A percentile compares a stretch with the other conserved stretches of the same genome.
Evolutionary conservation across 140 eudicot species (phyloP).

Genomic region (Bidens hawaiensis): DNA sequence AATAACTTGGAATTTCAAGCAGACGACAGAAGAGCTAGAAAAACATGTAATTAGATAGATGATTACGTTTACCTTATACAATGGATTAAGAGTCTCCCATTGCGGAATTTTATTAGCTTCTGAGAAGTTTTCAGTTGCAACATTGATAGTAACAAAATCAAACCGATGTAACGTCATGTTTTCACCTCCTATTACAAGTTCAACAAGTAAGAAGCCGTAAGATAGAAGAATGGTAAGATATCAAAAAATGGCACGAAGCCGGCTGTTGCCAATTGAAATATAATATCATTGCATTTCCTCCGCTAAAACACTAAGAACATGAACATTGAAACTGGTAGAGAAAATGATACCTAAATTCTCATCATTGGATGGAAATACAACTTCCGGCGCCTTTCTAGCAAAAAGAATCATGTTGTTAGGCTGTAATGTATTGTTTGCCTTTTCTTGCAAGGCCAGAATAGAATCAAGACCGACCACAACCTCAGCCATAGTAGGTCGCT

Average conservation of each 20-base stretch:
- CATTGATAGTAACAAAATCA: not conserved
- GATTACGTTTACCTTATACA: constrained; percentile 13
- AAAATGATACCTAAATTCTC: not conserved
- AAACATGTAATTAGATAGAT: not conserved
- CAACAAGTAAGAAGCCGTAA: not conserved
- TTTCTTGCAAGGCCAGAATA: constrained; percentile 8
- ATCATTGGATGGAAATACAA: not conserved
- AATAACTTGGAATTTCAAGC: not conserved
- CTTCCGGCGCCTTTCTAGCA: not conserved
- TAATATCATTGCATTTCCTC: not conserved
- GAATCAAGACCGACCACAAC: constrained; percentile 6
- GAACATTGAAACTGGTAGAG: not conserved
- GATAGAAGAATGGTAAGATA: not conserved
- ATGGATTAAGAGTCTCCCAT: not conserved
- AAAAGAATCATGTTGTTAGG: not conserved
- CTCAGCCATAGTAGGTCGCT: constrained; percentile 11
- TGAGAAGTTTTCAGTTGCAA: constrained; percentile 17
- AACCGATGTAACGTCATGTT: not conserved
- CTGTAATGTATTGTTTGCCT: not conserved
- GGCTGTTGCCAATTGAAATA: not conserved
- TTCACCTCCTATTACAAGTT: constrained; percentile 2
- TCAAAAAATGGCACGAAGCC: not conserved
- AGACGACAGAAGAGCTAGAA: no score
- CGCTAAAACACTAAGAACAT: not conserved
- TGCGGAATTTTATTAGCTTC: not conserved